A percentile compares a stretch with the other conserved stretches of the same genome.
Evolutionary conservation across 192 early-diverging fungal genomes (phyloP).

Genomic region (Coemansia sp.): DNA sequence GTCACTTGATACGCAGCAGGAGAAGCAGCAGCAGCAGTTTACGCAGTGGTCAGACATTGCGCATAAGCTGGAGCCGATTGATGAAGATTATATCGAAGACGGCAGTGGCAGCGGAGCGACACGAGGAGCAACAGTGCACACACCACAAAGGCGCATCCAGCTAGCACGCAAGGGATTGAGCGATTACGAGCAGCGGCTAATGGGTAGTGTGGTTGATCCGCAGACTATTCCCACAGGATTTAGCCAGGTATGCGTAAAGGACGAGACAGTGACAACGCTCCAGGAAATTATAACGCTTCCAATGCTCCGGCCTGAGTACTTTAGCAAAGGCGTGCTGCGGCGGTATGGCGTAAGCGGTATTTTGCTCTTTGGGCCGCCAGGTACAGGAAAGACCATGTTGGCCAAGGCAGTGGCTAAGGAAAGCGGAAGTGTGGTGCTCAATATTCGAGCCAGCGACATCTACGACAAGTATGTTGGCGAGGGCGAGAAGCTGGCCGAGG

Average conservation of each 20-base stretch:
- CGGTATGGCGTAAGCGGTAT: conserved; percentile 72
- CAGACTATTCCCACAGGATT: conserved; percentile 58
- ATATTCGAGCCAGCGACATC: conserved; percentile 74
- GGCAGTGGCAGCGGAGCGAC: conserved; percentile 2
- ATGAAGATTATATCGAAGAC: conserved; percentile 4
- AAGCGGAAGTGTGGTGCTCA: conserved; percentile 73
- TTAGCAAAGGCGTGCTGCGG: conserved; percentile 67
- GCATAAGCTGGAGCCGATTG: conserved; percentile 20
- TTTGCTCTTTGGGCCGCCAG: conserved; percentile 83
- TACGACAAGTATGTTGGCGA: conserved; percentile 93
- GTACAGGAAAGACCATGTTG: conserved; percentile 84
- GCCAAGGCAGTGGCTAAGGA: conserved; percentile 85
- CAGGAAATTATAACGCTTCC: conserved; percentile 83
- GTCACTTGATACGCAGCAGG: not conserved
- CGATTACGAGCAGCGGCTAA: conserved; percentile 72
- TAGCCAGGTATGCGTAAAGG: conserved; percentile 69
- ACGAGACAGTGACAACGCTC: conserved; percentile 78
- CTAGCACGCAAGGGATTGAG: conserved; percentile 52
- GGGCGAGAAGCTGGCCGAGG: conserved; percentile 94
- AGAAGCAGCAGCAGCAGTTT: not conserved
- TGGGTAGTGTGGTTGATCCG: conserved; percentile 81
- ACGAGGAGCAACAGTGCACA: not conserved
- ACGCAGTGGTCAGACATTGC: conserved; percentile 29
- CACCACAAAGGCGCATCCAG: conserved; percentile 48
- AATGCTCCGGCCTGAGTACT: conserved; percentile 73